Evolutionary conservation across 345 rosid genomes (phyloP), one percentile per base, ranked within the genome.

Genomic region (Corymbia maculata): DNA sequence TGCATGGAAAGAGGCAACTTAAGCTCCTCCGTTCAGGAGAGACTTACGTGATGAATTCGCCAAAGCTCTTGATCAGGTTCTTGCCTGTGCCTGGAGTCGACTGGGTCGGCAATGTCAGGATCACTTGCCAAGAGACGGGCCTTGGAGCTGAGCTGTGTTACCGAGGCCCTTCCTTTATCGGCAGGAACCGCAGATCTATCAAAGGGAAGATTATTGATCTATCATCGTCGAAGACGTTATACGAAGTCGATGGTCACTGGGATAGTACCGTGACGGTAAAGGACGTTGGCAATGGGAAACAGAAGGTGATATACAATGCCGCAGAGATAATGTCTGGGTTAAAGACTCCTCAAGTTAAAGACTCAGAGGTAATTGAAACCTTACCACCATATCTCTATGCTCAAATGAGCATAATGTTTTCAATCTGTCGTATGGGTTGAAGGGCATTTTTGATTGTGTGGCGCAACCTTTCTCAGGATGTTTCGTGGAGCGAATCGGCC

Each of bases 31-130:
- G 89, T 11, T 89, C 88, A 26, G 91, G 90, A 52, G 99, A 97
- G 89, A 96, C 95, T 51, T 97, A 96, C 86, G 93, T 89, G 91
- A 96, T 95, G 98, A 96, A 96, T 89, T 90, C 95, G 44, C 99
- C 99, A 7, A 94, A 92, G 59, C 95, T 95, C 30, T 79, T 90
- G 45, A 92, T 95, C 86, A 93, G 91, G 68, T 91, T 97, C 87
- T 87, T 97, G 45, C 99, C 99, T 1, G 49, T 92, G 4, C 96
- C 95, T 4, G 91, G 92, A 4, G 91, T 92, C 45, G 95, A 94
- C 64, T 96, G 99, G 99, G 90, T 91, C 82, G 98, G 99, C 17
- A 90, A 92, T n/a, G 93, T 94, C 7, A 64, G 32, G 52, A 93
- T 97, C 86, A 87, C 89, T 28, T 97, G 99, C 90, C 92, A 88